Evolutionary conservation across 768 basidiomycete species (phyloP), one percentile per base, ranked within the genome.

Genomic region (Collybiopsis confluens): DNA sequence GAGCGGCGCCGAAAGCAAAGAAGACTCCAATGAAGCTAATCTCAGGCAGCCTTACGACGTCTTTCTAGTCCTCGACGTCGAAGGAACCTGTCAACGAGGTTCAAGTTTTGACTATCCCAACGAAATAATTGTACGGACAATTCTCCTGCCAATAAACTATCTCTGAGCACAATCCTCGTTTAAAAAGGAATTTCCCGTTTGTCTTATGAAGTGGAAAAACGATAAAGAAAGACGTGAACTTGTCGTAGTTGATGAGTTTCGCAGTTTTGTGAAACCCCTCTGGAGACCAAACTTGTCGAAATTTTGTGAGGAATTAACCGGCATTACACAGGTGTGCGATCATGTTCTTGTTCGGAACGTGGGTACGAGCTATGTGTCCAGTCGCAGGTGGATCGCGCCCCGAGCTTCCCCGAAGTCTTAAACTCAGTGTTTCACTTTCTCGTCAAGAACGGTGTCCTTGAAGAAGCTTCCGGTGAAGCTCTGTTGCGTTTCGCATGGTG

Each of bases 161-260:
- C 9, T 44, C 28, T 38, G 30, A 59, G 21, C 52, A 20, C 48
- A 7, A 24, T 48, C 35, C 15, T 44, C 26, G 3, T 16, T 15
- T n/a, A 10, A 15, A 20, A 66, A 96, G 94, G 94, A 99, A 70
- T 93, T 92, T 71, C 96, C 96, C 5, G 90, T 98, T 10, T 87
- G 89, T 61, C 75, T 99, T 2, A 75, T 98, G 55, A 80, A 79
- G 56, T 98, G 95, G 95, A 78, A 72, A 61, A 82, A 90, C 62
- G 81, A 73, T 59, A 72, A 75, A 30, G 54, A 66, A 16, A 75
- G 78, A 47, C 79, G 79, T 45, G 70, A 58, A 45, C 73, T 98
- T 21, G 81, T 85, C 63, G 72, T 88, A 36, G 76, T 88, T 18
- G 88, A 83, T 59, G 90, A 92, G 65, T 98, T 94, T 72, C 85